phyloP scores from a whole-genome alignment of 2,329 filamentous ascomycete species.

The Onygenales sp. region DNA sequence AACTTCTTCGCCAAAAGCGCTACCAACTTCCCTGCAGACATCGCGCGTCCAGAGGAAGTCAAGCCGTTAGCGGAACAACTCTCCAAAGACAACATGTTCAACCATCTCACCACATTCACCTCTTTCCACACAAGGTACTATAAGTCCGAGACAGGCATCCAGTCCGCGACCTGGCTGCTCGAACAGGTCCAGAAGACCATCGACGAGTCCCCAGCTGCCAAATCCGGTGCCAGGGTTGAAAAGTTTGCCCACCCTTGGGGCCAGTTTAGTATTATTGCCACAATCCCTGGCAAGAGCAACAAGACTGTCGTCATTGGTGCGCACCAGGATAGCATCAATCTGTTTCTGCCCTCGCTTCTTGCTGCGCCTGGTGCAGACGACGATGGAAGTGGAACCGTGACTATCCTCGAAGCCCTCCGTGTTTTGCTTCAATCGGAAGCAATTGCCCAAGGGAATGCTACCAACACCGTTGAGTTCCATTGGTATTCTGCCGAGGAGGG shows the following conservation, averaged over 20 bases:
- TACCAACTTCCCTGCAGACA: slow-evolving; percentile 58
- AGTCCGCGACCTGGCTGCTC: slow-evolving; percentile 84
- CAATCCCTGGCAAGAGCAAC: slow-evolving; percentile 75
- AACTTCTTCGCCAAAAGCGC: slow-evolving; percentile 24
- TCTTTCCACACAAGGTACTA: slow-evolving; percentile 51
- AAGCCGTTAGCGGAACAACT: slow-evolving; percentile 58
- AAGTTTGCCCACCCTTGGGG: slow-evolving; percentile 78
- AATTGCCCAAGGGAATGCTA: slow-evolving; percentile 59
- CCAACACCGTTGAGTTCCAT: slow-evolving; percentile 91
- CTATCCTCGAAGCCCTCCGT: slow-evolving; percentile 83
- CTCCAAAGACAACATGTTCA: slow-evolving; percentile 64
- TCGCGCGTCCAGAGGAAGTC: slow-evolving; percentile 56
- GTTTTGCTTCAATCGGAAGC: slow-evolving; percentile 65
- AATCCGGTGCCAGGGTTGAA: slow-evolving; percentile 57
- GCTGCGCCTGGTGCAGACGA: slow-evolving; percentile 91
- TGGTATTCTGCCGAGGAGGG: slow-evolving; percentile 92
- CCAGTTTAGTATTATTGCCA: slow-evolving; percentile 84
- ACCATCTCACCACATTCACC: slow-evolving; percentile 63
- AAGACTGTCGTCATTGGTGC: slow-evolving; percentile 83
- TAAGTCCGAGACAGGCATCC: slow-evolving; percentile 55
- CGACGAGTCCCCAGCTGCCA: slow-evolving; percentile 57
- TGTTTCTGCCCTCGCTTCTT: slow-evolving; percentile 75
- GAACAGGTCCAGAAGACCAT: slow-evolving; percentile 64
- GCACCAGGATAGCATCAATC: slow-evolving; percentile 91
- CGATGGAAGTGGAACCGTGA: slow-evolving; percentile 86